These are phyloP conservation scores for Gracilaria domingensis DNA, from an alignment of 23 red algal genomes.

Conservation along the genomic window DNA sequence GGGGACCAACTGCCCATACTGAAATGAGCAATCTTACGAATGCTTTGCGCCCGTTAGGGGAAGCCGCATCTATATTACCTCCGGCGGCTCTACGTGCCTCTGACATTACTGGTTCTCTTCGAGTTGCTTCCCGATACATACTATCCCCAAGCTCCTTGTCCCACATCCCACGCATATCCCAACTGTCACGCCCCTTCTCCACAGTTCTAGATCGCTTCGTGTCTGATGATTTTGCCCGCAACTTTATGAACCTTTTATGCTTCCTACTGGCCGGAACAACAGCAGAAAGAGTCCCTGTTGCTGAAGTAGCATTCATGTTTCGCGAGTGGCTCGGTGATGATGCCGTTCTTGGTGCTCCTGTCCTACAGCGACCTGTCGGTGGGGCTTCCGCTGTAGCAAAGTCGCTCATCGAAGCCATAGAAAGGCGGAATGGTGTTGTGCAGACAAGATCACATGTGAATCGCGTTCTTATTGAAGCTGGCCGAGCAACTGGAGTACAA, in stretches of 20 bases:
- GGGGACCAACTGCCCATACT: constrained; percentile 2
- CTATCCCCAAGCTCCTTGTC: not conserved
- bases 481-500: constrained; percentile 50
- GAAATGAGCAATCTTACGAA: constrained; percentile 40
- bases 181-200: constrained; percentile 59
- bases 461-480: constrained; percentile 36
- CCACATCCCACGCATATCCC: constrained; percentile 27
- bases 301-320: constrained; percentile 88
- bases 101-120: constrained; percentile 52
- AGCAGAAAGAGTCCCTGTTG: constrained; percentile 73
- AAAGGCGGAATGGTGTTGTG: constrained; percentile 30
- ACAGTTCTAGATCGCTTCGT: constrained; percentile 60
- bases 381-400: constrained; percentile 72
- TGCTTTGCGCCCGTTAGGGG: constrained; percentile 42
- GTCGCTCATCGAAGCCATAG: constrained; percentile 68
- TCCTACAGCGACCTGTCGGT: constrained; percentile 83
- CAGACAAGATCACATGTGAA: constrained; percentile 39
- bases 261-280: constrained; percentile 81
- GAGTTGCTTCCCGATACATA: constrained; percentile 35
- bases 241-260: constrained; percentile 84
- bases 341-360: not conserved
- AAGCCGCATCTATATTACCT: constrained; percentile 48
- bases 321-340: constrained; percentile 69
- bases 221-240: constrained; percentile 64
- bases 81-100: constrained; percentile 59